phyloP scores from a whole-genome alignment of 148 eudicot genomes.

The Selenicereus undatus region DNA sequence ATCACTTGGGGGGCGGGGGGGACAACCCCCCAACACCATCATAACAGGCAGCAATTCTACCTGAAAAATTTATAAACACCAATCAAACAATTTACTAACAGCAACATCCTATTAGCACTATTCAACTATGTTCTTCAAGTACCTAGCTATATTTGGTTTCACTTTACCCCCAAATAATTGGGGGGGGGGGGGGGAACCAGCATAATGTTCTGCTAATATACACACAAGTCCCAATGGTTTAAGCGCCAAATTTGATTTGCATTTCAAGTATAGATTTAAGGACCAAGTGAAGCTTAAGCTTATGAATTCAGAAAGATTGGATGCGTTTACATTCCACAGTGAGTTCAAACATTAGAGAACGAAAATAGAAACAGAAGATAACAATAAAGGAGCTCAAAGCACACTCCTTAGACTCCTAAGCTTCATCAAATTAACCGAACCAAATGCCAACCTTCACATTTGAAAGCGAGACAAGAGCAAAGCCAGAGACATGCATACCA shows the following conservation, averaged over 20 bases:
- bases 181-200: neutral
- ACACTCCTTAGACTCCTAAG: neutral
- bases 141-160: neutral
- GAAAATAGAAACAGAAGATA: neutral
- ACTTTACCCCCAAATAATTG: neutral
- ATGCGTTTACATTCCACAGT: neutral
- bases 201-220: neutral
- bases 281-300: neutral
- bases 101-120: no score
- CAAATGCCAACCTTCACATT: neutral
- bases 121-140: neutral
- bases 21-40: no score
- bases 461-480: neutral
- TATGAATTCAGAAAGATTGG: neutral
- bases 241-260: neutral
- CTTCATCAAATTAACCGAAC: no score
- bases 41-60: no score
- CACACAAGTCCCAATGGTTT: neutral
- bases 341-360: no score
- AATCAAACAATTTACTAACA: no score
- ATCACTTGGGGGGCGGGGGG: no score
- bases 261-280: neutral
- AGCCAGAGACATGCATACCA: slow-evolving; percentile 30
- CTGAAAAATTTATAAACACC: no score
- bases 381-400: neutral